Base-by-base conservation (phyloP, 2,329 filamentous ascomycete genomes). In the Remersonia thermophila region DNA sequence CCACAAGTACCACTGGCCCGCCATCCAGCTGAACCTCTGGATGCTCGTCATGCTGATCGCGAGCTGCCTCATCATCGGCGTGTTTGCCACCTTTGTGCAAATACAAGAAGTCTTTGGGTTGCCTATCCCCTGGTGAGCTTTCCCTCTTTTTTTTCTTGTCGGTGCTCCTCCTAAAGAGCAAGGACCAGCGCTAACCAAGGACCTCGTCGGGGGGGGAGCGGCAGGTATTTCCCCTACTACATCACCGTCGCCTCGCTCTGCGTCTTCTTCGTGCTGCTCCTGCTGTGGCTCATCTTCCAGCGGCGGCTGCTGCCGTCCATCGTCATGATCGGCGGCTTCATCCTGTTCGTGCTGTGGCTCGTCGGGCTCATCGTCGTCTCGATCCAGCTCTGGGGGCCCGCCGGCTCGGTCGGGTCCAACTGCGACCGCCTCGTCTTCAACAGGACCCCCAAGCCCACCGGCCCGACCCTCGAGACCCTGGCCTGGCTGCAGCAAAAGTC, bases 141-240 rank as follows among this genome's bases (percentile, higher is more conserved):
- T n/a, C 10, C 34, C 13, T 27, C 15, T 11, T 28, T 15, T 34
- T 13, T 23, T 17, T 32, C 13, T 23, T 20, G 29, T 36, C 27
- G 14, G 25, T 27, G 13, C 11, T 12, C 16, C 17, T 15, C 27
- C 12, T 13, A 23, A 23, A 23, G 5, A 23, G 5, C 9, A 23
- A 6, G 5, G n/a, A n/a, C n/a, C n/a, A n/a, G n/a, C n/a, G n/a
- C n/a, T n/a, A n/a, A n/a, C n/a, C n/a, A n/a, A n/a, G n/a, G n/a
- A n/a, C n/a, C n/a, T n/a, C n/a, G n/a, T n/a, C n/a, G n/a, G n/a
- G n/a, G n/a, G n/a, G n/a, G n/a, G n/a, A n/a, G 31, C 5, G 8
- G 2, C 47, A 79, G 75, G 75, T 80, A 80, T 56, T 79, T 81
- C 44, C 63, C 75, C 7, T 81, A 80, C 62, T 74, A 66, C 55